Evolutionary conservation across 2,329 filamentous ascomycete genomes (phyloP), one percentile per base, ranked within the genome.

Genomic region (Trichoderma arundinaceum): DNA sequence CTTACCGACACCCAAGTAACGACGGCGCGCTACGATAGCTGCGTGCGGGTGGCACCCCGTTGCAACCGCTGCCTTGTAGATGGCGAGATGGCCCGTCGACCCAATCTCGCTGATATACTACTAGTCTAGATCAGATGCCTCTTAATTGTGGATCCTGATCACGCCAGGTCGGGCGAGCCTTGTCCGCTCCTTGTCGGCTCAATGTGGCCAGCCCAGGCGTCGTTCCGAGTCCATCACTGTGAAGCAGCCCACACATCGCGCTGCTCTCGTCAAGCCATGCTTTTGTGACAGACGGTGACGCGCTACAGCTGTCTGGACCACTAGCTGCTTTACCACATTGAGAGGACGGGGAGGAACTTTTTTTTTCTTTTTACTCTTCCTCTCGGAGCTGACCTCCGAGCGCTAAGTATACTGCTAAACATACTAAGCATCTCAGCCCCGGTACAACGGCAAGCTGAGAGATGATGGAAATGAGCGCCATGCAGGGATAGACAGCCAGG

Each of bases 81-180:
- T 49, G 57, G 62, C 66, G 33, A 68, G 59, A 68, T 68, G 57
- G 48, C 61, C 56, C 62, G 68, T 59, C 59, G 66, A 69, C 68
- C 64, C 65, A 69, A 70, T 70, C 69, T 69, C 65, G 63, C 65
- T 60, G 64, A 68, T 66, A 67, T 65, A 63, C 28, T 44, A 52
- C 53, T 65, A 60, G 60, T 41, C 46, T 41, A 64, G 65, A 67
- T 67, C 66, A 70, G 68, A 70, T 70, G 67, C 56, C 52, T 59
- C 22, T 48, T 43, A 58, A 67, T 67, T 54, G 54, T 68, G 64
- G 66, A 69, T 68, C 69, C 58, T 66, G 66, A 68, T 70, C 68
- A 67, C 69, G 68, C 68, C 69, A 68, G 67, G 62, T 57, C 56
- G 58, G 63, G 48, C 59, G 59, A 53, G 59, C 59, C 59, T 53